Evolutionary conservation across 805 yeast genomes (phyloP), one percentile per base, ranked within the genome.

Genomic region (Sugiyamaella smithiae): DNA sequence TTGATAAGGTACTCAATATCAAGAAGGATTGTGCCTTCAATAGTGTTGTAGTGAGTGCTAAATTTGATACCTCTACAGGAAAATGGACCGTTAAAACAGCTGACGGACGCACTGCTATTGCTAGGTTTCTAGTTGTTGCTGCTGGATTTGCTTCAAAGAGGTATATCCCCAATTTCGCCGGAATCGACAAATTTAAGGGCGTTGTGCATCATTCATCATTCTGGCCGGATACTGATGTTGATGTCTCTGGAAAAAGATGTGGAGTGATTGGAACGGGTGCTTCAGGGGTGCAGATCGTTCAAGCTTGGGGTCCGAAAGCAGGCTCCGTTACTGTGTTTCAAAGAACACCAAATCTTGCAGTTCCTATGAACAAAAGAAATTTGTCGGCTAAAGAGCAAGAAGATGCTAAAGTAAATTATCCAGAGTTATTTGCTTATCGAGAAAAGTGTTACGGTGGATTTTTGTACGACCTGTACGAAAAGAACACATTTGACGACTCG

Each of bases 251-350:
- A 9, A 53, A 55, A 36, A 33, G 48, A 14, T 49, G 55, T 29
- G 65, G 56, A n/a, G 50, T 61, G n/a, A 56, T 61, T 31, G 65
- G 68, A 2, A 64, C 62, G 17, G 68, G 68, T 14, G 56, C 68
- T 7, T 53, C 66, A 7, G 68, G 68, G 3, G 64, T 61, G 6
- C 64, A 60, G 43, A 57, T 61, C 45, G 47, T 53, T 20, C 65
- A 60, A 46, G 61, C 56, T 28, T 48, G 52, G 5, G 64, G 58
- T 6, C 49, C 49, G 4, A 55, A 50, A 24, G 58, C 51, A 23
- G 44, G 48, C 14, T 32, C 40, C 29, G 45, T 60, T 23, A 35
- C 44, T 9, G 64, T 60, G 5, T 57, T 61, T 45, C 65, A 61
- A 35, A 49, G 65, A 24, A 60, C 63, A 4, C 62, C 62, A 14